Percentiles rank a stretch among this genome's conserved stretches.
phyloP scores from a whole-genome alignment of 176 grass and related monocot genomes.

The Elymus sibiricus region DNA sequence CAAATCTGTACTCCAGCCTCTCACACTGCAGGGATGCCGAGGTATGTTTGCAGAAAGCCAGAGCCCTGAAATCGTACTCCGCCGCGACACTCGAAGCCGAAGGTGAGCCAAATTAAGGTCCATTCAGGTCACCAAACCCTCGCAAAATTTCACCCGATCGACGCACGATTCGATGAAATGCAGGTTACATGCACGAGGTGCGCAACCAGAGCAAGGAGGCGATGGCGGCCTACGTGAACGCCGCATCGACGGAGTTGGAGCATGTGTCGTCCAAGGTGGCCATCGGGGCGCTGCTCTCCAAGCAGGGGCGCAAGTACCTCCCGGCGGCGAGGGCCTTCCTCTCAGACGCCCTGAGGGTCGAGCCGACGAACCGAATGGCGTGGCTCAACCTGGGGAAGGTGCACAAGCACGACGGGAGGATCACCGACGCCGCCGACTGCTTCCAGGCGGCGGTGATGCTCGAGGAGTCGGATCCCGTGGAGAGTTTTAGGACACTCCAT shows the following conservation, averaged over 20 bases:
- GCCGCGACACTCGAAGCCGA: constrained; percentile 64
- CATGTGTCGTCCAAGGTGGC: constrained; percentile 70
- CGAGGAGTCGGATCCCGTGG: constrained; percentile 87
- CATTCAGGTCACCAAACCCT: background rate
- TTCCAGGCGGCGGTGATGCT: constrained; percentile 85
- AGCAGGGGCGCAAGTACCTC: constrained; percentile 58
- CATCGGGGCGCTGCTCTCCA: constrained; percentile 57
- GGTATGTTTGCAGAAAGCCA: constrained; percentile 92
- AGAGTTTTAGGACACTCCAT: constrained; percentile 63
- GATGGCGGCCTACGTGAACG: constrained; percentile 56
- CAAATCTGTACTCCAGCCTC: constrained; percentile 77
- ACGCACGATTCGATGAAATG: background rate
- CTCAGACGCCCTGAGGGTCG: constrained; percentile 68
- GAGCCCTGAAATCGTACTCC: constrained; percentile 63
- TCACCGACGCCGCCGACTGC: constrained; percentile 71
- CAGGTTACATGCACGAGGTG: constrained; percentile 67
- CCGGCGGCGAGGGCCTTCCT: constrained; percentile 81
- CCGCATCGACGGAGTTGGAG: constrained; percentile 53
- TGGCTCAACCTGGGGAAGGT: constrained; percentile 84
- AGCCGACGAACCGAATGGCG: constrained; percentile 72
- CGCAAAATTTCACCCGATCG: background rate
- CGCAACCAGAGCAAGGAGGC: constrained; percentile 36
- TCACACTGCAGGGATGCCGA: constrained; percentile 70
- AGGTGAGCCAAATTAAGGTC: constrained; percentile 35
- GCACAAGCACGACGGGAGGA: constrained; percentile 66